phyloP scores from a whole-genome alignment of 164 flowering plant genomes.

The Santalum album region DNA sequence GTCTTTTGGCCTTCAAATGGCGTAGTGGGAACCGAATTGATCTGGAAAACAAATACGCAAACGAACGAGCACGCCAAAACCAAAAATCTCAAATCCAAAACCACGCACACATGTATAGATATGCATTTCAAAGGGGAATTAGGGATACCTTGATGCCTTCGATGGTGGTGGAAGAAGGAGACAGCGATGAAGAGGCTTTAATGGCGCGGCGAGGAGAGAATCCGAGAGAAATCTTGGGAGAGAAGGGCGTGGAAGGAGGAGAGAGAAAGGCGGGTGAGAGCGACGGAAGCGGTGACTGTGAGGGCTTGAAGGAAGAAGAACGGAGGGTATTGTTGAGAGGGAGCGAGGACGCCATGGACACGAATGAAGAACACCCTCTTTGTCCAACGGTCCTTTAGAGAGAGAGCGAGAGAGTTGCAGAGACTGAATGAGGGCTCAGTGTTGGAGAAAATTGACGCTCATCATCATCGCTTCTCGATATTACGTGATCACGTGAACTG shows the following conservation, averaged over 20 bases:
- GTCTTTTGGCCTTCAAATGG: constrained; percentile 97
- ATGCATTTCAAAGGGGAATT: background rate
- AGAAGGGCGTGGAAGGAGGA: background rate
- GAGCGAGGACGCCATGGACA: no score
- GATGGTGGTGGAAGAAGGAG: constrained; percentile 33
- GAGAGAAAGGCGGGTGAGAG: background rate
- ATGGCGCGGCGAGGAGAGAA: constrained; percentile 10
- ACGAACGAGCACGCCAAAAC: background rate
- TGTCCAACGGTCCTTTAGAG: background rate
- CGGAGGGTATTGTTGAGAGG: no score
- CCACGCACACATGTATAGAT: background rate
- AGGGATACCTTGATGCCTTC: constrained; percentile 42
- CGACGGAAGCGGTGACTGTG: background rate
- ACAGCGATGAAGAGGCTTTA: constrained; percentile 39
- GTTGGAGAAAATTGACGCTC: no score
- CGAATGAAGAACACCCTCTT: background rate
- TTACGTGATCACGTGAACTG: no score
- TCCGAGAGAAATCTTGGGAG: constrained; percentile 10
- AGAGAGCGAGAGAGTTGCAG: background rate
- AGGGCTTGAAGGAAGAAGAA: no score
- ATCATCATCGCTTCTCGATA: no score
- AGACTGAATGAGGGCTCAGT: no score
- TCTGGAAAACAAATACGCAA: constrained; percentile 26
- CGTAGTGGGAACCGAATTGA: constrained; percentile 61
- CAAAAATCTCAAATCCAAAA: background rate